A percentile compares a stretch with the other conserved stretches of the same genome.
Conservation (phyloP, 192 early-diverging fungal genomes). For the Coemansia sp. region DNA sequence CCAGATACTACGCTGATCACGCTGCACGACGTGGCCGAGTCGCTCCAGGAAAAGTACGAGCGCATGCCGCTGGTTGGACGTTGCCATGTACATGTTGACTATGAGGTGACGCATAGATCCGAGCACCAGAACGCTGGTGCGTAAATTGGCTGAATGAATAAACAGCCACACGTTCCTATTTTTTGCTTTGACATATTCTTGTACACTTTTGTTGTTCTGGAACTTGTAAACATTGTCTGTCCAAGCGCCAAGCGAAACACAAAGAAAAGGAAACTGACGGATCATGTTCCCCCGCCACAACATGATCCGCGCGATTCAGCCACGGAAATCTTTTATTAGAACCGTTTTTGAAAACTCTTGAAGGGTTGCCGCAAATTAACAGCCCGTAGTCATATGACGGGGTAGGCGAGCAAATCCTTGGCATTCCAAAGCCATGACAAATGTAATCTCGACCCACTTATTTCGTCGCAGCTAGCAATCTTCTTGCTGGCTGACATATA, state of each 20-base stretch:
- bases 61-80: conserved; percentile 81
- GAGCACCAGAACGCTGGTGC: conserved; percentile 62
- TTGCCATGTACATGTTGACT: conserved; percentile 94
- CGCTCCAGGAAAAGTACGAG: conserved; percentile 87
- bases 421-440: not conserved
- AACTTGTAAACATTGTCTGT: not conserved
- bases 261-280: not conserved
- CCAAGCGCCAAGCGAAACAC: not conserved
- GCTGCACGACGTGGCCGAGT: conserved; percentile 92
- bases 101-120: conserved; percentile 81
- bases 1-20: conserved; percentile 74
- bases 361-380: not conserved
- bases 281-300: not conserved
- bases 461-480: no score
- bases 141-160: not conserved
- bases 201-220: not conserved
- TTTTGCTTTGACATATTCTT: not conserved
- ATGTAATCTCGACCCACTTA: no score
- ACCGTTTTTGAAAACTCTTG: not conserved
- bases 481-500: no score
- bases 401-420: not conserved
- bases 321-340: not conserved
- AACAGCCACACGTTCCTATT: not conserved
- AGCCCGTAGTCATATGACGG: not conserved
- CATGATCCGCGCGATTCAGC: not conserved